These are phyloP conservation scores for Penicillium malachiteum DNA, from an alignment of 495 filamentous ascomycete genomes.

Conservation along the genomic window DNA sequence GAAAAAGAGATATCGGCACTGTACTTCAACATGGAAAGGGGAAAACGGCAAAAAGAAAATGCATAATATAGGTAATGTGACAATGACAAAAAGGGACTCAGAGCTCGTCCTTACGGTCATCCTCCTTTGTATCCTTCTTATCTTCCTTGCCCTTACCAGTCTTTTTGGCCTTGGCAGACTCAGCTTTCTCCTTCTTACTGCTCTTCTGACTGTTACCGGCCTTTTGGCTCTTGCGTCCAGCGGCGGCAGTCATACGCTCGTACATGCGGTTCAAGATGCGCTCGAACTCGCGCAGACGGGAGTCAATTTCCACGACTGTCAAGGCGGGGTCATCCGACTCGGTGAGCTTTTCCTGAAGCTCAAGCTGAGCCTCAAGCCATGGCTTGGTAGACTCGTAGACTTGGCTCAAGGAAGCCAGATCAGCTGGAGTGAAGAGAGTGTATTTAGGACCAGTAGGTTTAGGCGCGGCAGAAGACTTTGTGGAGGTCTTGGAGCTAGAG, in stretches of 20 bases:
- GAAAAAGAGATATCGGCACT: slow-evolving; percentile 12
- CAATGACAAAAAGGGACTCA: slow-evolving; percentile 17
- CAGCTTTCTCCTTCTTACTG: slow-evolving; percentile 42
- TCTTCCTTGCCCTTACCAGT: slow-evolving; percentile 27
- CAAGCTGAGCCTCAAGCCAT: slow-evolving; percentile 71
- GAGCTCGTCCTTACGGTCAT: slow-evolving; percentile 44
- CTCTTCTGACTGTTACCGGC: slow-evolving; percentile 45
- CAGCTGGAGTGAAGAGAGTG: slow-evolving; percentile 45
- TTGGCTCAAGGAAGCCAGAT: slow-evolving; percentile 52
- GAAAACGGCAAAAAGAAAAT: not conserved
- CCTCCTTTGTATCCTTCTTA: slow-evolving; percentile 23
- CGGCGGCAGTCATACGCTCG: slow-evolving; percentile 47
- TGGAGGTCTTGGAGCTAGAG: slow-evolving; percentile 28
- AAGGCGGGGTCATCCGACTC: slow-evolving; percentile 70
- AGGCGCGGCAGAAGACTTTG: slow-evolving; percentile 28
- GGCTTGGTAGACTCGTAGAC: slow-evolving; percentile 37
- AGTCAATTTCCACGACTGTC: slow-evolving; percentile 62
- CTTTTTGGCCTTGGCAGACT: slow-evolving; percentile 47
- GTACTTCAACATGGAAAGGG: slow-evolving; percentile 9
- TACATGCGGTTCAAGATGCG: slow-evolving; percentile 71
- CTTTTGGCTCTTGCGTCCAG: slow-evolving; percentile 52
- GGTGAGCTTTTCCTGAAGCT: slow-evolving; percentile 64
- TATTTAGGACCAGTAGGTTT: slow-evolving; percentile 42
- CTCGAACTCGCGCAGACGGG: slow-evolving; percentile 57
- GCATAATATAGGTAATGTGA: slow-evolving; percentile 2